Evolutionary conservation across 148 eudicot genomes (phyloP).

Genomic region (Cornus controversa): DNA sequence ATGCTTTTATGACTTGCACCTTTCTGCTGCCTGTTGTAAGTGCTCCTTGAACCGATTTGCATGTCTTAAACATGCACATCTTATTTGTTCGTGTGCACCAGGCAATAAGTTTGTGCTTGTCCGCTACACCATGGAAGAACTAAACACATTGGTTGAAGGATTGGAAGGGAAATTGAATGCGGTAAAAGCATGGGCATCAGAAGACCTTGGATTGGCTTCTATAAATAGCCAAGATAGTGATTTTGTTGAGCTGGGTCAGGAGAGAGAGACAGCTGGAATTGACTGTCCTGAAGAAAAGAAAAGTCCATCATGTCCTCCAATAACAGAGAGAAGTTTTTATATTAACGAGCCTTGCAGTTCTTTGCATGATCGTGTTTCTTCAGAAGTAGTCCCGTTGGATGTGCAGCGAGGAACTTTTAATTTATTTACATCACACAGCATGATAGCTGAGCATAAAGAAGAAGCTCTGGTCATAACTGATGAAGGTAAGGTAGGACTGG

Average conservation of each 20-base stretch:
- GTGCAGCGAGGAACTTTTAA: not conserved
- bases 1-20: conserved; percentile 60
- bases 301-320: conserved; percentile 6
- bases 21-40: conserved; percentile 50
- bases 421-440: conserved; percentile 2
- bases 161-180: conserved; percentile 42
- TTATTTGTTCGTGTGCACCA: conserved; percentile 39
- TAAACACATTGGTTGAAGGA: conserved; percentile 44
- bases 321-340: conserved; percentile 8
- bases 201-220: conserved; percentile 12
- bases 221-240: not conserved
- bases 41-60: conserved; percentile 52
- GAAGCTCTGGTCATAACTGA: conserved; percentile 9
- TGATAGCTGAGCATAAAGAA: conserved; percentile 1
- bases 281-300: conserved; percentile 7
- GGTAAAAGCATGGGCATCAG: conserved; percentile 34
- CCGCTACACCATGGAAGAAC: conserved; percentile 47
- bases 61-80: conserved; percentile 53
- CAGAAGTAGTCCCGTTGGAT: conserved; percentile 3
- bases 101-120: conserved; percentile 29
- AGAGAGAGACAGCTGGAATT: conserved; percentile 4
- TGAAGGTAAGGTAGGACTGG: not conserved
- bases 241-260: not conserved
- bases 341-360: conserved; percentile 3
- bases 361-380: not conserved